These are phyloP conservation scores for Rhizophagus prolifer DNA, from an alignment of 192 early-diverging fungal species.

Conservation along the genomic window DNA sequence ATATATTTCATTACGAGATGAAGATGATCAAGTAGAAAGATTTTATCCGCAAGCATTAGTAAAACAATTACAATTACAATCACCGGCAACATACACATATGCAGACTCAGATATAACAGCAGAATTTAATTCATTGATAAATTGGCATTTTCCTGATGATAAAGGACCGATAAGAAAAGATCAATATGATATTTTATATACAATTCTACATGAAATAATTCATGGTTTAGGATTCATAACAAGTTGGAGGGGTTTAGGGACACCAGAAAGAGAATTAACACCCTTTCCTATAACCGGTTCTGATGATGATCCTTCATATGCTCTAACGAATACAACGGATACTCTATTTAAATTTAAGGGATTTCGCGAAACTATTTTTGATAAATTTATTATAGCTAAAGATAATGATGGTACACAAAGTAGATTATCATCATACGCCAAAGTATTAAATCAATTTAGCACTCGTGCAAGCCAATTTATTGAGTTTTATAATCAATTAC, in stretches of 20 bases:
- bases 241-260: background rate
- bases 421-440: background rate
- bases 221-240: background rate
- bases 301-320: too few relatives aligned
- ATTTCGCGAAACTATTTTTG: background rate
- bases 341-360: background rate
- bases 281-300: background rate
- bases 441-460: background rate
- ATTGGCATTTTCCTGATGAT: background rate
- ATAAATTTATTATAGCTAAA: background rate
- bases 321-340: background rate
- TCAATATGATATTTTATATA: background rate
- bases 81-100: background rate
- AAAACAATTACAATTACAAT: slow-evolving; percentile 29
- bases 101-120: background rate
- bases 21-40: slow-evolving; percentile 35
- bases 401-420: background rate
- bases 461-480: background rate
- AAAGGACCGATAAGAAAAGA: background rate
- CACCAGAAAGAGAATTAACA: background rate
- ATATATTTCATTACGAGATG: slow-evolving; percentile 31
- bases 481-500: background rate
- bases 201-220: background rate
- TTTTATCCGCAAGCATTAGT: slow-evolving; percentile 44
- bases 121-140: background rate